phyloP scores from a whole-genome alignment of 2,329 filamentous ascomycete genomes.

The Diaporthe vexans region DNA sequence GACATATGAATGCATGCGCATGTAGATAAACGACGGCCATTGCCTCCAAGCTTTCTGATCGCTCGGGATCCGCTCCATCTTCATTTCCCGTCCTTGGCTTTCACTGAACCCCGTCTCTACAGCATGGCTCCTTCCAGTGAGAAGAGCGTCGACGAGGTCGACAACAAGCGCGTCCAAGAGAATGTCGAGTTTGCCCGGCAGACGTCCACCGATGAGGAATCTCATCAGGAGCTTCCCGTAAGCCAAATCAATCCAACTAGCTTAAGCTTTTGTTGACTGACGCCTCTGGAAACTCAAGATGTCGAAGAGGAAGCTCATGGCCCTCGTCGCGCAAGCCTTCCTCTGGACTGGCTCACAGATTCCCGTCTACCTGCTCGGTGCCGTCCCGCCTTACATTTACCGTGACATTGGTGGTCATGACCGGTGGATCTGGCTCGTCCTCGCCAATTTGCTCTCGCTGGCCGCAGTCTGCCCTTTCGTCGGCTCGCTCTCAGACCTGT shows the following conservation, averaged over 20 bases:
- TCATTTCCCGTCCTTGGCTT: conserved; percentile 2
- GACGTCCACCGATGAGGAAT: conserved; percentile 21
- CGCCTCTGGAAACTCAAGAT: conserved; percentile 1
- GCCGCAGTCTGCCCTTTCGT: conserved; percentile 74
- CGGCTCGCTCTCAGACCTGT: conserved; percentile 73
- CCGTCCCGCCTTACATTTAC: conserved; percentile 68
- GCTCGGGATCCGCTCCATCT: not conserved
- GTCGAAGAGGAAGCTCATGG: conserved; percentile 36
- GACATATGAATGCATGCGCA: too few relatives aligned
- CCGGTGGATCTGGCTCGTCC: conserved; percentile 72
- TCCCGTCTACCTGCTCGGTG: conserved; percentile 65
- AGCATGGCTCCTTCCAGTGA: conserved; percentile 30
- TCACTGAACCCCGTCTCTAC: not conserved
- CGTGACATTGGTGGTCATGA: conserved; percentile 71
- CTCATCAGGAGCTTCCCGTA: conserved; percentile 30
- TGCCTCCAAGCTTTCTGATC: not conserved
- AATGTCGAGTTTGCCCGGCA: conserved; percentile 27
- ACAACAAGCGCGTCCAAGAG: conserved; percentile 12
- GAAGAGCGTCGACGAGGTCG: conserved; percentile 22
- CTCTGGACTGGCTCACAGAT: conserved; percentile 73
- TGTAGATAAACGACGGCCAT: not conserved
- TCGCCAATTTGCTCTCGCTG: conserved; percentile 67
- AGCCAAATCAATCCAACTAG: not conserved
- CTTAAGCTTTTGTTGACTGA: not conserved
- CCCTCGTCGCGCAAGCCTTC: conserved; percentile 58